A percentile compares a stretch with the other conserved stretches of the same genome.
Evolutionary conservation across 768 basidiomycete genomes (phyloP).

Genomic region (Collybia sordida): DNA sequence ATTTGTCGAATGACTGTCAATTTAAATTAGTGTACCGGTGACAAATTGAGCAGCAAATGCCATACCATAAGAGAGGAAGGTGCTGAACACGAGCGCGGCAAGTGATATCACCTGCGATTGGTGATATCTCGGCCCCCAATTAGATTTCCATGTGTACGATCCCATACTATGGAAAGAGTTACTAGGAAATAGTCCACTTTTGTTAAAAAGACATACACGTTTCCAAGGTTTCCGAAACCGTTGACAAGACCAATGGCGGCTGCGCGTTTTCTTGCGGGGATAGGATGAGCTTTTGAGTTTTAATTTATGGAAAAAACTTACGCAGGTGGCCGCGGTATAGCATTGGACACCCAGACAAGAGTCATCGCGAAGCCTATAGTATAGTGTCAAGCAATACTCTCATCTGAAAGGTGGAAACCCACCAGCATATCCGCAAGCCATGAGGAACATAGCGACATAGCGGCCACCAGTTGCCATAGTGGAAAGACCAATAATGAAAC

Average conservation of each 20-base stretch:
- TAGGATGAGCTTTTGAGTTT: neutral
- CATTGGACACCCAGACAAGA: constrained; percentile 63
- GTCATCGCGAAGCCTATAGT: constrained; percentile 42
- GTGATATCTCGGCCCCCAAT: constrained; percentile 65
- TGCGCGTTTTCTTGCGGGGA: constrained; percentile 38
- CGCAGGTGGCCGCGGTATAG: constrained; percentile 59
- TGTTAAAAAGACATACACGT: constrained; percentile 41
- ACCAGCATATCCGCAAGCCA: constrained; percentile 54
- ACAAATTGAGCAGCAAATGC: neutral
- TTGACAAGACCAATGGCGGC: constrained; percentile 66
- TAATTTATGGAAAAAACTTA: constrained; percentile 19
- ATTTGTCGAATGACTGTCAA: constrained; percentile 40
- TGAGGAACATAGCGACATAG: constrained; percentile 63
- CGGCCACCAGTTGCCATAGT: constrained; percentile 52
- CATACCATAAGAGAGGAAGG: constrained; percentile 30
- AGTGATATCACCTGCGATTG: constrained; percentile 57
- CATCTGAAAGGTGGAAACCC: constrained; percentile 2
- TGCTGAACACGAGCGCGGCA: constrained; percentile 32
- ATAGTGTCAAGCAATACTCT: neutral
- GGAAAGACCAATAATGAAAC: constrained; percentile 58
- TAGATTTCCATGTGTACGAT: constrained; percentile 59
- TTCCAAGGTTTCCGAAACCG: constrained; percentile 55
- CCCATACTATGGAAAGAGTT: constrained; percentile 40
- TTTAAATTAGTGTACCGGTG: neutral
- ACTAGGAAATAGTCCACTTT: neutral